These are phyloP conservation scores for Alternaria solani DNA, from an alignment of 2,329 filamentous ascomycete genomes.

Conservation along the genomic window DNA sequence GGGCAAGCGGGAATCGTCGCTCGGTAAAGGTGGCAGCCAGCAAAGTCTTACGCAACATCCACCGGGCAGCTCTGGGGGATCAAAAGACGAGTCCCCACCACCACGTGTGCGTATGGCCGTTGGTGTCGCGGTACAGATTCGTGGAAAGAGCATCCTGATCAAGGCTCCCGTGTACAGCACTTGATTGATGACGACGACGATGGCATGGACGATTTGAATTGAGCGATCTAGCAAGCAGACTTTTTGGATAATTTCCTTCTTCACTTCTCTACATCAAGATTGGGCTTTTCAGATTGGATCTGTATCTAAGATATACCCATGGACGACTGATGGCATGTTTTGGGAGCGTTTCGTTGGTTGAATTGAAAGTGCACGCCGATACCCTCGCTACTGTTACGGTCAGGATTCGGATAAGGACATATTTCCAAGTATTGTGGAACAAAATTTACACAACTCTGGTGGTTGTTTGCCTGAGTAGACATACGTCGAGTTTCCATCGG, in stretches of 20 bases:
- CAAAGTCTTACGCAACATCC: conserved; percentile 45
- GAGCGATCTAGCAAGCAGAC: conserved; percentile 27
- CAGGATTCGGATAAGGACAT: conserved; percentile 14
- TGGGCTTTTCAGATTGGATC: conserved; percentile 16
- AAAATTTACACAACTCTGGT: not conserved
- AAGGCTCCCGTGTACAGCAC: conserved; percentile 59
- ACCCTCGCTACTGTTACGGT: conserved; percentile 46
- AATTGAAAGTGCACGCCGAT: conserved; percentile 41
- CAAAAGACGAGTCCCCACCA: conserved; percentile 51
- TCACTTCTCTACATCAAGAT: conserved; percentile 17
- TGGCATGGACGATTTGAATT: conserved; percentile 18
- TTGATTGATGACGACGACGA: conserved; percentile 20
- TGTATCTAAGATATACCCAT: conserved; percentile 29
- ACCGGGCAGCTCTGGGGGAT: conserved; percentile 52
- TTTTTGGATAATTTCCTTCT: conserved; percentile 17
- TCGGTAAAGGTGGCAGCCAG: conserved; percentile 49
- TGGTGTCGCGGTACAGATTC: conserved; percentile 58
- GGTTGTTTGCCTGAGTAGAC: not conserved
- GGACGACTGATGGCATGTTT: conserved; percentile 10
- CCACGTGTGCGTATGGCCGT: conserved; percentile 58
- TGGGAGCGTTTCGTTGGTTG: conserved; percentile 17
- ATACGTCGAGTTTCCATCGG: not conserved
- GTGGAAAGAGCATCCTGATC: conserved; percentile 58
- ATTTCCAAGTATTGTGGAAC: not conserved
- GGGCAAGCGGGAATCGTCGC: conserved; percentile 52